Evolutionary conservation across 2,329 filamentous ascomycete genomes (phyloP).

Genomic region (Cordyceps pruinosa): DNA sequence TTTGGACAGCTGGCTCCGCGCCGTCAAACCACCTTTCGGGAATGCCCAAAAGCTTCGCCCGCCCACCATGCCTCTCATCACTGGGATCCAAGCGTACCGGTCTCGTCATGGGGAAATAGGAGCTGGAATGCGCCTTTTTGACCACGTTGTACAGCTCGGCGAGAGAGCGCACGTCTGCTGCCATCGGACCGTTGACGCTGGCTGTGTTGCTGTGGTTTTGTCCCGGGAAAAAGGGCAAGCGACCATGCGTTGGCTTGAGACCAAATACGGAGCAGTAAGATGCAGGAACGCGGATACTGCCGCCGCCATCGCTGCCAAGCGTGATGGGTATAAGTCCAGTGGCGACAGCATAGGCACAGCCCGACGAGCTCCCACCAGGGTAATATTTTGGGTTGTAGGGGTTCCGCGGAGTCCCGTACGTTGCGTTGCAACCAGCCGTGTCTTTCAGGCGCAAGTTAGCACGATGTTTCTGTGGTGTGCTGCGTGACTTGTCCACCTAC

Average conservation of each 20-base stretch:
- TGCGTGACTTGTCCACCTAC: constrained; percentile 30
- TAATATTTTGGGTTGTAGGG: constrained; percentile 69
- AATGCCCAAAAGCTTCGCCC: constrained; percentile 43
- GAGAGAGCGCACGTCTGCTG: constrained; percentile 59
- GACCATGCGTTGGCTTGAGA: constrained; percentile 63
- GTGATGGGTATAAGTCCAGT: constrained; percentile 65
- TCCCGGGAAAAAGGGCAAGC: constrained; percentile 46
- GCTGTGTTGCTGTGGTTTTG: constrained; percentile 43
- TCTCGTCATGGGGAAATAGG: constrained; percentile 42
- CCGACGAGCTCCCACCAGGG: constrained; percentile 69
- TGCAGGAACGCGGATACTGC: constrained; percentile 66
- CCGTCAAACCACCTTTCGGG: constrained; percentile 56
- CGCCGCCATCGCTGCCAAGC: constrained; percentile 66
- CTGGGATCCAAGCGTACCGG: constrained; percentile 31
- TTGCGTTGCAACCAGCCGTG: constrained; percentile 63
- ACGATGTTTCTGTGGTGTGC: constrained; percentile 4
- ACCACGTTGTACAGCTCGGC: constrained; percentile 59
- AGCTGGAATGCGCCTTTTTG: constrained; percentile 53
- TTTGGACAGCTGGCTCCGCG: constrained; percentile 35
- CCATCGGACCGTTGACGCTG: constrained; percentile 61
- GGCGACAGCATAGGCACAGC: constrained; percentile 63
- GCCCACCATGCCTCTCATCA: background rate
- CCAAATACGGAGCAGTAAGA: constrained; percentile 69
- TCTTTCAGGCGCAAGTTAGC: constrained; percentile 33
- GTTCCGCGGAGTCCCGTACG: constrained; percentile 62